Base-by-base conservation (phyloP, 164 flowering plant genomes). In the Vitis labrusca region DNA sequence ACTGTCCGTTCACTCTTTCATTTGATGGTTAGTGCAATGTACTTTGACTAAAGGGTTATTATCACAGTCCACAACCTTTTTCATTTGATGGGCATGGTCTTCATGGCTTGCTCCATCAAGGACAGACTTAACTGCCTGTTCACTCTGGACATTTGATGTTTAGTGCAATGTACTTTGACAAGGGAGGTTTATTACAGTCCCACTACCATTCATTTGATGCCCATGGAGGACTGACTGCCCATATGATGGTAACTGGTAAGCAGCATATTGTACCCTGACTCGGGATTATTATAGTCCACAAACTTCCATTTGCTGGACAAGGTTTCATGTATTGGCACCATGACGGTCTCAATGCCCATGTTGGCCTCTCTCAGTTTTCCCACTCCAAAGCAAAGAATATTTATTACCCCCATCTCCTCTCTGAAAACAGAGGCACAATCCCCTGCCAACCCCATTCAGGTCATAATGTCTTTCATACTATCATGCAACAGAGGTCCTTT, bases 391-490 rank as follows among this genome's bases (percentile, higher is more conserved):
- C 52, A 59, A n/a, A 59, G 66, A 29, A 53, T 61, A 66, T 72
- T 64, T 29, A 64, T 64, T 74, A 65, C 50, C 64, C 54, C 60
- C 65, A 64, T 37, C 44, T 50, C 62, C 58, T 53, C 63, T 53
- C 66, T 66, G 66, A 53, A 71, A 59, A 51, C 32, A 65, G 65
- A 66, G 74, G 67, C 59, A 55, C 32, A 37, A 47, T 62, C 49
- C 65, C 56, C 72, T 63, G 67, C 73, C 27, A 49, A 48, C 60
- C 65, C 44, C 62, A 61, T 68, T 61, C 64, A 67, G 75, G 56
- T 65, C 73, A 74, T 72, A 74, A 74, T 67, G 54, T 50, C 50
- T 63, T 63, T 63, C 63, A 47, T 53, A 48, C 44, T 50, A 53
- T 62, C 47, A 19, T 57, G 17, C 50, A 59, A 69, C 44, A 53